Evolutionary conservation across 2,329 filamentous ascomycete genomes (phyloP).

Genomic region (Chrysosphaeria jannelii): DNA sequence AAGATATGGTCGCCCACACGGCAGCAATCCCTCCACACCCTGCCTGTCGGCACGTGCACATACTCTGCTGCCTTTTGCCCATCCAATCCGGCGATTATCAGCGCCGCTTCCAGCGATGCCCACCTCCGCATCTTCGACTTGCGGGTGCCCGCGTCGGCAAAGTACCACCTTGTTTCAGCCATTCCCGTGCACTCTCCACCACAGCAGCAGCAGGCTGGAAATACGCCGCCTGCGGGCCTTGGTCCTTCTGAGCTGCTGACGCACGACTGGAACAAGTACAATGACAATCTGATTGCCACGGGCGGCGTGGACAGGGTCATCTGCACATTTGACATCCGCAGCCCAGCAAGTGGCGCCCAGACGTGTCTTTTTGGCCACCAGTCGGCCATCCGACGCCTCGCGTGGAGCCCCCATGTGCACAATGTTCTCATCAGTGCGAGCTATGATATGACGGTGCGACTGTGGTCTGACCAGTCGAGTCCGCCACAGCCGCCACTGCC

Average conservation of each 20-base stretch:
- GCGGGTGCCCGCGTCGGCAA: slow-evolving; percentile 54
- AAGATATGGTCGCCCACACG: slow-evolving; percentile 86
- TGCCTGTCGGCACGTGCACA: slow-evolving; percentile 79
- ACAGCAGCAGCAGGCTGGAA: slow-evolving; percentile 5
- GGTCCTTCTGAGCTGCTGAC: slow-evolving; percentile 57
- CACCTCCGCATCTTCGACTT: slow-evolving; percentile 79
- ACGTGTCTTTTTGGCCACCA: slow-evolving; percentile 58
- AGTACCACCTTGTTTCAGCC: slow-evolving; percentile 58
- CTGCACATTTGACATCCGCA: slow-evolving; percentile 71
- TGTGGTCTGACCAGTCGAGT: slow-evolving; percentile 54
- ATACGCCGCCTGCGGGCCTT: slow-evolving; percentile 6
- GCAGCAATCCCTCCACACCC: slow-evolving; percentile 43
- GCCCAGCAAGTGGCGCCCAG: slow-evolving; percentile 39
- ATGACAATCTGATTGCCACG: slow-evolving; percentile 54
- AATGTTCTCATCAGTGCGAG: slow-evolving; percentile 69
- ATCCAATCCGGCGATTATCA: slow-evolving; percentile 59
- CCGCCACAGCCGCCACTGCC: slow-evolving; percentile 4
- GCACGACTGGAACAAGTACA: slow-evolving; percentile 98
- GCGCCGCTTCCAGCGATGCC: slow-evolving; percentile 67
- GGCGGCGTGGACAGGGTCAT: slow-evolving; percentile 71
- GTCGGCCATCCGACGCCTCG: slow-evolving; percentile 60
- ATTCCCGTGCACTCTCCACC: slow-evolving; percentile 50
- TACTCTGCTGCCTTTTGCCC: slow-evolving; percentile 83
- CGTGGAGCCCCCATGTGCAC: slow-evolving; percentile 83
- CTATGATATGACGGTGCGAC: slow-evolving; percentile 91